Evolutionary conservation across 140 eudicot species (phyloP).

Genomic region (Ambrosia hybrid): DNA sequence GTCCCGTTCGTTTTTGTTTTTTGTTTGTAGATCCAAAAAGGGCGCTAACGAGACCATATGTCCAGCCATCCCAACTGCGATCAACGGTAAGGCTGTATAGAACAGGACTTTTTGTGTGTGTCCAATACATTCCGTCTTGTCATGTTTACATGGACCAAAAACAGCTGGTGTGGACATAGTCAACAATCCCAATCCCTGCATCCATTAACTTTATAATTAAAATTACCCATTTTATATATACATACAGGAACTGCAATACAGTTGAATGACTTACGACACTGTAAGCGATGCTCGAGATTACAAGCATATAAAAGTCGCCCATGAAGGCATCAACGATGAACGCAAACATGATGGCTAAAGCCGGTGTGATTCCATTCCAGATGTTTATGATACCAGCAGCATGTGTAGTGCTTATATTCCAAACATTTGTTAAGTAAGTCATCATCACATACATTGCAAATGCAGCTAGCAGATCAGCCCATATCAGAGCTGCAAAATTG

Average conservation of each 20-base stretch:
- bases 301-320: slow-evolving; percentile 43
- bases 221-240: background rate
- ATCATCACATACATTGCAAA: slow-evolving; percentile 61
- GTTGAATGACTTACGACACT: slow-evolving; percentile 41
- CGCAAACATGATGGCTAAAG: slow-evolving; percentile 40
- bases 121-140: slow-evolving; percentile 50
- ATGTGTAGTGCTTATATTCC: slow-evolving; percentile 54
- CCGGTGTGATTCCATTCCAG: slow-evolving; percentile 40
- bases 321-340: slow-evolving; percentile 43
- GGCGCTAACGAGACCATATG: slow-evolving; percentile 34
- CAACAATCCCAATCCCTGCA: slow-evolving; percentile 45
- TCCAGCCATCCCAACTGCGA: slow-evolving; percentile 62
- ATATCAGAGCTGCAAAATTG: slow-evolving; percentile 42
- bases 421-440: slow-evolving; percentile 64
- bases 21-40: slow-evolving; percentile 30
- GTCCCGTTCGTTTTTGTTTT: background rate
- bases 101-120: slow-evolving; percentile 48
- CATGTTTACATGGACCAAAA: slow-evolving; percentile 45
- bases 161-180: slow-evolving; percentile 71
- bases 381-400: slow-evolving; percentile 73
- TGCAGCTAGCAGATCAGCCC: slow-evolving; percentile 54
- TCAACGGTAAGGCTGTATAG: slow-evolving; percentile 47
- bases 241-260: background rate
- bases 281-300: slow-evolving; percentile 52
- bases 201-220: slow-evolving; percentile 15